phyloP scores from a whole-genome alignment of 805 yeast genomes.

The Barnettozyma sp. region DNA sequence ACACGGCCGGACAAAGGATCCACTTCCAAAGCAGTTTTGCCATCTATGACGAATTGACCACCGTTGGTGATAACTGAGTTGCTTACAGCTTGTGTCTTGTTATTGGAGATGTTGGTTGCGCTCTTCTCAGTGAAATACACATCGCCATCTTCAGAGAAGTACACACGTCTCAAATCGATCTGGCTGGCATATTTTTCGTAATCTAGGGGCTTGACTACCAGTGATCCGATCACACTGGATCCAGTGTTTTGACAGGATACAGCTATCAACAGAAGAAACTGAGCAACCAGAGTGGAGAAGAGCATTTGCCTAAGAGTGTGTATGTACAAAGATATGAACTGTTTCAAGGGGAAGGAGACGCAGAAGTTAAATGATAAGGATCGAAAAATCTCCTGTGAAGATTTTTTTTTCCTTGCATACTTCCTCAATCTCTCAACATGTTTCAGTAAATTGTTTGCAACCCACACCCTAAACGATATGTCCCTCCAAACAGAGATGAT shows the following conservation, averaged over 20 bases:
- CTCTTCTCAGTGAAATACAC: conserved; percentile 16
- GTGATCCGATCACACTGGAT: conserved; percentile 12
- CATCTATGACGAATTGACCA: conserved; percentile 14
- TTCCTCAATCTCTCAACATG: no score
- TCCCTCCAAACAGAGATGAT: no score
- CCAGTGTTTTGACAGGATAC: background rate
- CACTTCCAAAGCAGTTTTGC: conserved; percentile 8
- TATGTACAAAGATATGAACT: no score
- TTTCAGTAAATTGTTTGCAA: no score
- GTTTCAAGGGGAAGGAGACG: no score
- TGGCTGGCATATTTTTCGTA: conserved; percentile 13
- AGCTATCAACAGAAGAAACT: background rate
- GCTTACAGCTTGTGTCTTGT: conserved; percentile 8
- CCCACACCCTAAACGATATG: no score
- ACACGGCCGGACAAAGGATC: conserved; percentile 14
- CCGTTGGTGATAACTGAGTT: conserved; percentile 9
- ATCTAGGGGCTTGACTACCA: conserved; percentile 17
- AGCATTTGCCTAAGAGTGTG: no score
- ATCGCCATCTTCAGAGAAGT: conserved; percentile 11
- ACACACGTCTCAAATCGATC: conserved; percentile 16
- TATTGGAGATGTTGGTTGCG: conserved; percentile 1
- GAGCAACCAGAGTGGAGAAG: conserved; percentile 3
- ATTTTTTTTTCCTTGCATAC: no score
- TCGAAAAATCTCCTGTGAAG: no score
- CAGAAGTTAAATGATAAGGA: no score